Evolutionary conservation across 163 green algal genomes (phyloP).

Genomic region (Chlorella variabilis): DNA sequence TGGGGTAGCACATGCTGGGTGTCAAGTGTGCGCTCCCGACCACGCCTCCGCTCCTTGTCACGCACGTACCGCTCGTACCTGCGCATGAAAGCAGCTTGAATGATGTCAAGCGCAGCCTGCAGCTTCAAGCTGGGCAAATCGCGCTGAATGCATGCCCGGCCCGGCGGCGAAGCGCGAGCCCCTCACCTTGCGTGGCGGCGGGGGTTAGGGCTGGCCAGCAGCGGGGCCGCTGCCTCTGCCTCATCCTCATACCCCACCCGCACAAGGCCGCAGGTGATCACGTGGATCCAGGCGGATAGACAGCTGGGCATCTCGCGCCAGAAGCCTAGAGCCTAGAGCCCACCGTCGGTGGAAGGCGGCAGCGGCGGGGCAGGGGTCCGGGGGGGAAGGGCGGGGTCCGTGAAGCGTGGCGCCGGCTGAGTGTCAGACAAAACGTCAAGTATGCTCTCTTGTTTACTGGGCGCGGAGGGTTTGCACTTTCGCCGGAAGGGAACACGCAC

Average conservation of each 20-base stretch:
- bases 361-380: too few species aligned
- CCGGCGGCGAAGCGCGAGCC: too few species aligned
- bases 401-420: too few species aligned
- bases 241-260: neutral
- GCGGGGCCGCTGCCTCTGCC: neutral
- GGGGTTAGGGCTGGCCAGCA: neutral
- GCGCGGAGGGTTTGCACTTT: too few species aligned
- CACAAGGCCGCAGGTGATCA: slow-evolving; percentile 27
- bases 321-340: too few species aligned
- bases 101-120: neutral
- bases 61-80: neutral
- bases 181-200: neutral
- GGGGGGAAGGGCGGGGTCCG: too few species aligned
- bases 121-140: neutral
- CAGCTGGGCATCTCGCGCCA: slow-evolving; percentile 8
- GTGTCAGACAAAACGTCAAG: too few species aligned
- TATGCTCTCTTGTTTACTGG: too few species aligned
- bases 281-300: neutral
- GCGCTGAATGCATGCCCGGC: neutral
- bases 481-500: too few species aligned
- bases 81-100: neutral
- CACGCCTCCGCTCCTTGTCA: neutral
- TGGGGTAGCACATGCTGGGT: slow-evolving; percentile 5
- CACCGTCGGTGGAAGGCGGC: too few species aligned
- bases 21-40: neutral